Conservation (phyloP, 306 rosid genomes). For the Trifolium repens region DNA sequence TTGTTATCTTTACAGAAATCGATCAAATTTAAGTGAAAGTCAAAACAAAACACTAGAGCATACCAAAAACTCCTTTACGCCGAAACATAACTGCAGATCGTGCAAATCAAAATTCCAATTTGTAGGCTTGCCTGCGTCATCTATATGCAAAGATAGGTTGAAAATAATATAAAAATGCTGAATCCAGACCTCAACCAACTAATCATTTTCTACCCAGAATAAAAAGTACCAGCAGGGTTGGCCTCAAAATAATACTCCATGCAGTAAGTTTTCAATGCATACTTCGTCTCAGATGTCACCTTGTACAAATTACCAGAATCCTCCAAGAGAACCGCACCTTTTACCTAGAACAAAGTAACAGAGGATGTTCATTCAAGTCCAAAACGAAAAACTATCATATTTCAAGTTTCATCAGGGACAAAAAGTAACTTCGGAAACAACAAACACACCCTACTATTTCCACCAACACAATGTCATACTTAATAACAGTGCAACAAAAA, state of each 20-base stretch:
- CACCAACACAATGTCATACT: slow-evolving; percentile 16
- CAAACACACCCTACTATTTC: background rate
- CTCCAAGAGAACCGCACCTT: slow-evolving; percentile 72
- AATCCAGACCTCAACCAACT: slow-evolving; percentile 24
- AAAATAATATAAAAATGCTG: slow-evolving; percentile 21
- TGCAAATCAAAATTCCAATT: slow-evolving; percentile 73
- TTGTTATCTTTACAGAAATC: slow-evolving; percentile 25
- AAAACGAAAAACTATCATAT: slow-evolving; percentile 17
- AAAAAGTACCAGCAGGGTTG: slow-evolving; percentile 57
- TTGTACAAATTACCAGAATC: slow-evolving; percentile 62
- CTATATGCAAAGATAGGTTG: slow-evolving; percentile 39
- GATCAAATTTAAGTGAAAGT: slow-evolving; percentile 15
- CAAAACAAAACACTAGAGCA: slow-evolving; percentile 37
- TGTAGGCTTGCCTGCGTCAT: slow-evolving; percentile 54
- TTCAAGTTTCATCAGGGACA: background rate
- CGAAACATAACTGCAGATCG: slow-evolving; percentile 88
- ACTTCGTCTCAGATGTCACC: slow-evolving; percentile 86
- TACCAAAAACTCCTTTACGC: slow-evolving; percentile 92
- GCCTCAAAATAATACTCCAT: slow-evolving; percentile 80
- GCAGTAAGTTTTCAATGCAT: slow-evolving; percentile 73
- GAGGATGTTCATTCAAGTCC: slow-evolving; percentile 21
- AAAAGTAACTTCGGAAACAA: slow-evolving; percentile 2
- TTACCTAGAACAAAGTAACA: slow-evolving; percentile 55
- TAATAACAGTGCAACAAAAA: slow-evolving; percentile 16
- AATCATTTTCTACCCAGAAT: slow-evolving; percentile 9